phyloP scores from a whole-genome alignment of 495 filamentous ascomycete species.

The Penicillium paxilli region DNA sequence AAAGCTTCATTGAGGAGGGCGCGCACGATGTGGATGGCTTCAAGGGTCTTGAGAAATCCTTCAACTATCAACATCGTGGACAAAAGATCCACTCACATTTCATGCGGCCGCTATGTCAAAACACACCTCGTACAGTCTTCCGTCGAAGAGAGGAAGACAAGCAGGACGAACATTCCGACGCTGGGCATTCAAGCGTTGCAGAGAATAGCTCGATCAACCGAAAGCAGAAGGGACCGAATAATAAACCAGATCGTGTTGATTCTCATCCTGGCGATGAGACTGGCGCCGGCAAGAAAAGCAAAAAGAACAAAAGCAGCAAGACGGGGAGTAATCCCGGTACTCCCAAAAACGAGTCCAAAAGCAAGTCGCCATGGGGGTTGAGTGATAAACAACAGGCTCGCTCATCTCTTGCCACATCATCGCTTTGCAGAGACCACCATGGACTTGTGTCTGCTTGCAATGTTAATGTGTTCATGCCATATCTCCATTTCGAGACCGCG shows the following conservation, averaged over 20 bases:
- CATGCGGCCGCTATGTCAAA: slow-evolving; percentile 65
- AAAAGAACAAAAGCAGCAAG: slow-evolving; percentile 41
- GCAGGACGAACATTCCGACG: slow-evolving; percentile 28
- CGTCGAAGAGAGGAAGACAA: slow-evolving; percentile 40
- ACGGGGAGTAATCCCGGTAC: slow-evolving; percentile 32
- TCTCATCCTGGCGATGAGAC: slow-evolving; percentile 32
- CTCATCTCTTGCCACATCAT: slow-evolving; percentile 12
- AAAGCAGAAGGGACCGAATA: slow-evolving; percentile 29
- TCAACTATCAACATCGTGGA: slow-evolving; percentile 64
- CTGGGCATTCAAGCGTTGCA: slow-evolving; percentile 3
- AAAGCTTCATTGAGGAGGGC: slow-evolving; percentile 66
- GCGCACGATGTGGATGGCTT: slow-evolving; percentile 66
- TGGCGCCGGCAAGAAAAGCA: slow-evolving; percentile 35
- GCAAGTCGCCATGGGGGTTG: slow-evolving; percentile 24
- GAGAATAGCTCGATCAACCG: slow-evolving; percentile 9
- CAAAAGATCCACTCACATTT: slow-evolving; percentile 63
- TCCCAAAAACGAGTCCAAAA: slow-evolving; percentile 39
- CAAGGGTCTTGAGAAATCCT: slow-evolving; percentile 64
- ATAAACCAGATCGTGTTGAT: slow-evolving; percentile 30
- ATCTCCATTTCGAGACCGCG: slow-evolving; percentile 66
- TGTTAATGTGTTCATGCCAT: slow-evolving; percentile 68
- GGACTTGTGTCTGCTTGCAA: slow-evolving; percentile 33
- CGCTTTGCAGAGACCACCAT: slow-evolving; percentile 32
- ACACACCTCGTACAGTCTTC: slow-evolving; percentile 47
- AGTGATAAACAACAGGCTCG: slow-evolving; percentile 26